A percentile compares a stretch with the other conserved stretches of the same genome.
These are phyloP conservation scores for Cucurbita ficifolia DNA, from an alignment of 306 rosid species.

Conservation along the genomic window DNA sequence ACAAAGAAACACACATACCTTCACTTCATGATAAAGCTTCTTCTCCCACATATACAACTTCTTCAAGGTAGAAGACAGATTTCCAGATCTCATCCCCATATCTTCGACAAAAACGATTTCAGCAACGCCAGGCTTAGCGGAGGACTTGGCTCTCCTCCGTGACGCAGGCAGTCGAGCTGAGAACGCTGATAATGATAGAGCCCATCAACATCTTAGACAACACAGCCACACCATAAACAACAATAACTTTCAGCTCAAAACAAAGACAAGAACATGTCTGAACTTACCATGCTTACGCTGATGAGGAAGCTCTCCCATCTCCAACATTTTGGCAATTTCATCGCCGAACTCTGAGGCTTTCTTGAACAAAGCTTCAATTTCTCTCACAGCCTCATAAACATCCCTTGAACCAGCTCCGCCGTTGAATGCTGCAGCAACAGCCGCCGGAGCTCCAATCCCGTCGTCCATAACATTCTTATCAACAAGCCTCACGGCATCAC, in stretches of 20 bases:
- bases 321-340: conserved; percentile 53
- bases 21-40: conserved; percentile 79
- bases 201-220: conserved; percentile 60
- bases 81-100: conserved; percentile 28
- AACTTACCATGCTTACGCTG: conserved; percentile 39
- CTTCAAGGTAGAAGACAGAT: conserved; percentile 67
- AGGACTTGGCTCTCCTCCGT: conserved; percentile 21
- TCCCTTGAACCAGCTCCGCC: conserved; percentile 33
- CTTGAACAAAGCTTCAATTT: conserved; percentile 57
- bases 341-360: conserved; percentile 66
- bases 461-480: conserved; percentile 51
- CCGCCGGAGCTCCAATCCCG: conserved; percentile 20
- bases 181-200: conserved; percentile 31
- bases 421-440: conserved; percentile 13
- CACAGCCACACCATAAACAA: conserved; percentile 10
- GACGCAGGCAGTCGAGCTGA: conserved; percentile 61
- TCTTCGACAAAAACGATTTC: conserved; percentile 31
- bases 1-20: conserved; percentile 28
- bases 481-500: conserved; percentile 29
- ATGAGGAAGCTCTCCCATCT: conserved; percentile 64
- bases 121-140: conserved; percentile 18
- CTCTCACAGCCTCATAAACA: conserved; percentile 46
- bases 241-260: background rate
- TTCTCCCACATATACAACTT: conserved; percentile 94
- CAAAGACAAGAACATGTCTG: background rate